These are phyloP conservation scores for Colletotrichum abscissum DNA, from an alignment of 2,329 filamentous ascomycete genomes.

Conservation along the genomic window DNA sequence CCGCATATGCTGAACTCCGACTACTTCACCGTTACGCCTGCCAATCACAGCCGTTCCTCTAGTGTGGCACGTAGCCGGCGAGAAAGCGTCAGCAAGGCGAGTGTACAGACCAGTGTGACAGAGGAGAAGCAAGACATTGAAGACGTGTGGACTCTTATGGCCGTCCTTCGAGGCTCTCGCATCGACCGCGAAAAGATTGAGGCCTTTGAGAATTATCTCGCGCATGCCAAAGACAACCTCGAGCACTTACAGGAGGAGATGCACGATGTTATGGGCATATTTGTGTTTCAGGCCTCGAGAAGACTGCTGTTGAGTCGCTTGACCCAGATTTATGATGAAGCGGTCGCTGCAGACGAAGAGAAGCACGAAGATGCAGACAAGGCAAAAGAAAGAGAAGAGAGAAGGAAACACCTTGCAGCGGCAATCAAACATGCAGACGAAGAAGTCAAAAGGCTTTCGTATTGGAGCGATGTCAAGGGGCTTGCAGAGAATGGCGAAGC, in stretches of 20 bases:
- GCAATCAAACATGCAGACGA: conserved; percentile 82
- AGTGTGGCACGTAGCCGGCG: conserved; percentile 40
- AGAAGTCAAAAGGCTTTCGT: conserved; percentile 84
- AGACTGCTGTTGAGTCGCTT: conserved; percentile 80
- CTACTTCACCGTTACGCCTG: conserved; percentile 81
- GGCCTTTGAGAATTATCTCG: conserved; percentile 83
- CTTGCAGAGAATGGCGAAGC: conserved; percentile 68
- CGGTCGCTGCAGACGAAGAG: conserved; percentile 57
- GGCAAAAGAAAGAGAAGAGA: conserved; percentile 53
- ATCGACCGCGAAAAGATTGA: conserved; percentile 95
- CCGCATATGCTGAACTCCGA: conserved; percentile 78
- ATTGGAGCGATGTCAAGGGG: conserved; percentile 86
- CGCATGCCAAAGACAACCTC: conserved; percentile 80
- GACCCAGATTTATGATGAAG: conserved; percentile 70
- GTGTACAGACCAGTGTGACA: conserved; percentile 44
- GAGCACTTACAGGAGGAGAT: conserved; percentile 80
- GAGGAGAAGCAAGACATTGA: conserved; percentile 54
- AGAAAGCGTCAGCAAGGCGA: conserved; percentile 51
- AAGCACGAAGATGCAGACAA: conserved; percentile 47
- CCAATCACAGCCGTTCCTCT: conserved; percentile 45
- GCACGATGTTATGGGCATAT: conserved; percentile 85
- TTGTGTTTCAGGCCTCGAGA: conserved; percentile 91
- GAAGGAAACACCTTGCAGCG: conserved; percentile 76
- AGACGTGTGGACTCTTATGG: conserved; percentile 77
- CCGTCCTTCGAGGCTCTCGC: conserved; percentile 72